Evolutionary conservation across 352 stramenopile species (phyloP), one percentile per base, ranked within the genome.

Genomic region (Halophytophthora batemanensis): DNA sequence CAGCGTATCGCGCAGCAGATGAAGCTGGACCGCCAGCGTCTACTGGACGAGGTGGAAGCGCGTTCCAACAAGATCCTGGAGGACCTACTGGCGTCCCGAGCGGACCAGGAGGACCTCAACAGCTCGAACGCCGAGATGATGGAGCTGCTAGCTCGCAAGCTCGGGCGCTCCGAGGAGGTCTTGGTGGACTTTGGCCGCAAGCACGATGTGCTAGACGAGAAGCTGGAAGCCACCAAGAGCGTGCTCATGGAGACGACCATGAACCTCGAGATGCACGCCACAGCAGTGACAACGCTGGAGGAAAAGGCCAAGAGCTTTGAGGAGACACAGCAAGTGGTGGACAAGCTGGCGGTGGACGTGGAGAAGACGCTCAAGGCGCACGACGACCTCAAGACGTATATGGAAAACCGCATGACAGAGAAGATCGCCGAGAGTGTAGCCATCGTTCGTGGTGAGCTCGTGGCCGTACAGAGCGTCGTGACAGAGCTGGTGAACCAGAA

Each of bases 91-190:
- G 61, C 67, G 1, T 82, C 71, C 7, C 64, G 77, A 0, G 61
- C 77, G 0, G 77, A 88, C n/a, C 82, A 93, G 35, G 82, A 93
- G 43, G 81, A 93, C 25, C 81, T 93, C 53, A 93, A 93, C 61
- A 90, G 78, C 22, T 71, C 67, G 18, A 77, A 81, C 37, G 78
- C 77, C 3, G 82, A 93, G 51, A 77, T 74, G 36, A 67, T 86
- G 37, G 72, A 87, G 55, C 25, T 66, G 4, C 42, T 89, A 6
- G 45, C 66, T 5, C 67, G 71, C 13, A 89, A 87, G 43, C 77
- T 85, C 50, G 51, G 56, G 0, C 64, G 67, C 0, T 49, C 69
- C 5, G 79, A 90, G 39, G 77, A 87, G 25, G 63, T 89, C 36
- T 45, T 90, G 13, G 61, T 74, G 12, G 77, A 90, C 17, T 59